A percentile compares a stretch with the other conserved stretches of the same genome.
These are phyloP conservation scores for Gentiana dahurica DNA, from an alignment of 257 asterid genomes.

Conservation along the genomic window DNA sequence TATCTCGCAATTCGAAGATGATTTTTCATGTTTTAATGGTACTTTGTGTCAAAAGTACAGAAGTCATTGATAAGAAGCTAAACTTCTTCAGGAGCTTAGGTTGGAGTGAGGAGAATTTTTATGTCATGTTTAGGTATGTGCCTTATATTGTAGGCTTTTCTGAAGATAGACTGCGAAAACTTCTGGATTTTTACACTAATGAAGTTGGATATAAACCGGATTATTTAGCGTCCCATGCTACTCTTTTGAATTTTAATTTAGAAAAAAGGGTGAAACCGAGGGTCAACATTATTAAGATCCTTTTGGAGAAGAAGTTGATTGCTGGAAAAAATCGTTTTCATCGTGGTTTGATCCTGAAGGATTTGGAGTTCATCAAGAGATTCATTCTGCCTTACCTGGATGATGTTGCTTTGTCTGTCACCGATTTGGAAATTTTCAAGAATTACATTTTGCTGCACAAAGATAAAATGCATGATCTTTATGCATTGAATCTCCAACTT, in stretches of 20 bases:
- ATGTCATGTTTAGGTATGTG: background rate
- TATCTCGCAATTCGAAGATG: conserved; percentile 8
- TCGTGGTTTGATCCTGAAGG: background rate
- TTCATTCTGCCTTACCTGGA: conserved; percentile 12
- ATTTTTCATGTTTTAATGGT: background rate
- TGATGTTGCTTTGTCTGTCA: too few species aligned
- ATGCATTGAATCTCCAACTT: too few species aligned
- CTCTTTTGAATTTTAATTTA: conserved; percentile 5
- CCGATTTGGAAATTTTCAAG: too few species aligned
- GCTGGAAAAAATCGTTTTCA: background rate
- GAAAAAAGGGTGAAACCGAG: conserved; percentile 20
- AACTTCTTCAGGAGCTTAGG: conserved; percentile 6
- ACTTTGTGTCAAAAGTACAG: background rate
- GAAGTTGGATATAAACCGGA: conserved; percentile 4
- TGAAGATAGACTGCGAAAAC: background rate
- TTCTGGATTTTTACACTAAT: background rate
- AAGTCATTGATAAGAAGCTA: background rate
- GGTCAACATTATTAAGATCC: conserved; percentile 4
- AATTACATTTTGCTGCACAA: too few species aligned
- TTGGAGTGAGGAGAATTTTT: background rate
- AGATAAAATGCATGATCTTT: too few species aligned
- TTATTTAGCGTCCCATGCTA: conserved; percentile 4
- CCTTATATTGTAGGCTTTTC: background rate
- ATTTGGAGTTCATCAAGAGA: conserved; percentile 4
- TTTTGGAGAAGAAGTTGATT: conserved; percentile 11